These are phyloP conservation scores for Ceratocystis lukuohia DNA, from an alignment of 2,329 filamentous ascomycete genomes.

Conservation along the genomic window DNA sequence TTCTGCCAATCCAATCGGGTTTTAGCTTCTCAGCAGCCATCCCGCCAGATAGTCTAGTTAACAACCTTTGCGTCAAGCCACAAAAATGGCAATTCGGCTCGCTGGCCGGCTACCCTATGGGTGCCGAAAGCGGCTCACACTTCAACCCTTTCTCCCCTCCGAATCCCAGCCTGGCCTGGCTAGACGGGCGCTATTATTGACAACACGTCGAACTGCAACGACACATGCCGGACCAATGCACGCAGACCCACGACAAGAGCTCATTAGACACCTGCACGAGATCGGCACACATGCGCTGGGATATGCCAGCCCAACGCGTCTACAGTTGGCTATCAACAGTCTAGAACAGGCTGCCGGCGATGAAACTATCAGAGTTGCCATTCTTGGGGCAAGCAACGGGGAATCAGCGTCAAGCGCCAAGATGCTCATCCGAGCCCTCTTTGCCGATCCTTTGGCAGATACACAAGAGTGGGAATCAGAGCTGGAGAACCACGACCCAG, in stretches of 20 bases:
- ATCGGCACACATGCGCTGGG: constrained; percentile 48
- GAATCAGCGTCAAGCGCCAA: constrained; percentile 38
- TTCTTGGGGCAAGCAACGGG: constrained; percentile 36
- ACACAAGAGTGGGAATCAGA: constrained; percentile 54
- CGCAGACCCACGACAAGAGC: constrained; percentile 35
- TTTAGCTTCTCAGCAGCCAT: not conserved
- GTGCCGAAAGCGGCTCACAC: constrained; percentile 9
- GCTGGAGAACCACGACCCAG: constrained; percentile 38
- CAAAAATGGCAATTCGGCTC: constrained; percentile 12
- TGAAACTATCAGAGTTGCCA: constrained; percentile 46
- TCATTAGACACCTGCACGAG: constrained; percentile 44
- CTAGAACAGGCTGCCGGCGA: constrained; percentile 42
- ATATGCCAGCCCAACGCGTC: constrained; percentile 52
- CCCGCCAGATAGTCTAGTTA: not conserved
- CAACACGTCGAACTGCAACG: not conserved
- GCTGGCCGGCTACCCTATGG: constrained; percentile 1
- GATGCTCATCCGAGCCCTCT: constrained; percentile 52
- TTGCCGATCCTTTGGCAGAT: constrained; percentile 54
- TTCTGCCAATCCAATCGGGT: not conserved
- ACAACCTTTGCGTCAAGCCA: not conserved
- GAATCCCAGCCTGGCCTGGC: not conserved
- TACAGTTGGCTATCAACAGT: constrained; percentile 58
- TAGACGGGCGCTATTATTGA: constrained; percentile 6
- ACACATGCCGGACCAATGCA: constrained; percentile 22
- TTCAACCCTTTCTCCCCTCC: not conserved